Conservation (phyloP, 208 protist species). For the Perkinsela sp. region DNA sequence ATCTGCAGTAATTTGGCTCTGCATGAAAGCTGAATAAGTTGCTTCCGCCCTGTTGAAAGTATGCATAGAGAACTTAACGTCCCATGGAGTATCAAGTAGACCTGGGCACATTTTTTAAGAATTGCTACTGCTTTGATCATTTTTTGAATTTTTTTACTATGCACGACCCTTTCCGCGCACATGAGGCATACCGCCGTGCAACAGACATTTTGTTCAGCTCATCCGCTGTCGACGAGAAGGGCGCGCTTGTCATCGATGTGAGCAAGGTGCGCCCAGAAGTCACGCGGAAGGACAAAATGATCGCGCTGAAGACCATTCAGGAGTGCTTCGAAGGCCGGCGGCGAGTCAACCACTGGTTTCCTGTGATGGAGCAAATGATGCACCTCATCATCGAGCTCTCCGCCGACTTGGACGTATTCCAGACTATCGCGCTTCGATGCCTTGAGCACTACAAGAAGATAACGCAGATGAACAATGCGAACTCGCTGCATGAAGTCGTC, state of each 20-base stretch:
- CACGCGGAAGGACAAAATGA: not conserved
- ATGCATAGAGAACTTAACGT: too few relatives aligned
- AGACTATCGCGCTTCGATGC: not conserved
- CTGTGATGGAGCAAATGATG: not conserved
- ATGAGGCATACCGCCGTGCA: not conserved
- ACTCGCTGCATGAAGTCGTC: not conserved
- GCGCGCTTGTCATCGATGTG: not conserved
- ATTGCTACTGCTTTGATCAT: too few relatives aligned
- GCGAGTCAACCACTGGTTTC: not conserved
- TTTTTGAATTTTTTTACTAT: too few relatives aligned
- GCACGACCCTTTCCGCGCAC: not conserved
- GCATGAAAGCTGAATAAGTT: too few relatives aligned
- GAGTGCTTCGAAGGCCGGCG: not conserved
- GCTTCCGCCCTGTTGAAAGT: too few relatives aligned
- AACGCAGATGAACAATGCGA: not conserved
- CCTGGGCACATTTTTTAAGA: too few relatives aligned
- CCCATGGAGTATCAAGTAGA: too few relatives aligned
- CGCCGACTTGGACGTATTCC: not conserved
- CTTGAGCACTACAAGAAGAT: conserved; percentile 1
- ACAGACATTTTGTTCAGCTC: not conserved
- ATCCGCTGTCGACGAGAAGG: not conserved
- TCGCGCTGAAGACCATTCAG: not conserved
- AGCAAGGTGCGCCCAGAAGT: not conserved
- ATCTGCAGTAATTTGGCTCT: not conserved
- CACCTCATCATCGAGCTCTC: not conserved